Evolutionary conservation across 805 yeast species (phyloP).

Genomic region (Ogataea nonfermentans): DNA sequence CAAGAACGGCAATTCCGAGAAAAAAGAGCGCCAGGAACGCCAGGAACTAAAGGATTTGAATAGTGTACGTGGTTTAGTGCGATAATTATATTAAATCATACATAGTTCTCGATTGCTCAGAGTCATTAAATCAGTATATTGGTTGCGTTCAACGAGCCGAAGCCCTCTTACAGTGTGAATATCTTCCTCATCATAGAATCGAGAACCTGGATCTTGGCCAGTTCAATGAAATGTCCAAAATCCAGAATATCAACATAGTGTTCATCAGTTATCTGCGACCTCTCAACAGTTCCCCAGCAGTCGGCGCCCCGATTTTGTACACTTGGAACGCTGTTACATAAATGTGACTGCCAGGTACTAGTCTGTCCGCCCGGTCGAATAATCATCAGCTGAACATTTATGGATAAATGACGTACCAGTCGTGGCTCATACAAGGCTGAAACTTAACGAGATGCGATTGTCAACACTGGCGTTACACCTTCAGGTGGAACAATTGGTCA

Average conservation of each 20-base stretch:
- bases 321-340: constrained; percentile 48
- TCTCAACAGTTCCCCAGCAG: constrained; percentile 48
- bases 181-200: constrained; percentile 31
- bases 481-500: constrained; percentile 64
- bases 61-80: neutral
- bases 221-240: constrained; percentile 2
- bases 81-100: constrained; percentile 1
- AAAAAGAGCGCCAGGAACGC: neutral
- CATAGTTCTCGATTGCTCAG: constrained; percentile 33
- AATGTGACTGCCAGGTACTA: constrained; percentile 34
- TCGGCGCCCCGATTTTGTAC: constrained; percentile 51
- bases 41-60: neutral
- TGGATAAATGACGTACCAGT: constrained; percentile 16
- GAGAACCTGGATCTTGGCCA: constrained; percentile 1
- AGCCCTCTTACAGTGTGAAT: constrained; percentile 58
- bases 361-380: constrained; percentile 55
- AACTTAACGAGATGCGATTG: constrained; percentile 58
- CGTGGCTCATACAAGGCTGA: constrained; percentile 59
- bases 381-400: constrained; percentile 30
- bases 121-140: constrained; percentile 56
- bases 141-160: constrained; percentile 36
- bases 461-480: constrained; percentile 44
- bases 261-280: constrained; percentile 40
- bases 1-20: neutral
- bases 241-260: neutral